phyloP scores from a whole-genome alignment of 2,329 filamentous ascomycete genomes.

The Pezicula radicicola region DNA sequence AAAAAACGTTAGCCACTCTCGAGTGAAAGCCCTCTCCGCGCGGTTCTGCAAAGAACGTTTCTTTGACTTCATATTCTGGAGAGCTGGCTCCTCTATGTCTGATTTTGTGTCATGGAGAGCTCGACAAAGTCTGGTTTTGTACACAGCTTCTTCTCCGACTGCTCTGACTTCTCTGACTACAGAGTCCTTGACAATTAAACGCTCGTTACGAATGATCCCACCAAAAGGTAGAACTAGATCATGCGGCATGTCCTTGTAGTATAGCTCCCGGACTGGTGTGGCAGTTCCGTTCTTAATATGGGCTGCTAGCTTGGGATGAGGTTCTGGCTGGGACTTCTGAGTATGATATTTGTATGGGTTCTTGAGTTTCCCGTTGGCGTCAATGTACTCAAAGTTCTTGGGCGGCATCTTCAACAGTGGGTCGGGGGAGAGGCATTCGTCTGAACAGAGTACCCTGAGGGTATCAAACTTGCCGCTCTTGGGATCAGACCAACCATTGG shows the following conservation, averaged over 20 bases:
- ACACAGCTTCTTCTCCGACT: no score
- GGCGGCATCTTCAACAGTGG: constrained; percentile 12
- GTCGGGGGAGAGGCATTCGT: constrained; percentile 14
- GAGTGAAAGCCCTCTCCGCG: no score
- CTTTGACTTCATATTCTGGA: neutral
- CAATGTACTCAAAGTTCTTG: constrained; percentile 13
- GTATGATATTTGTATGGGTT: constrained; percentile 11
- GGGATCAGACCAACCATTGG: constrained; percentile 15
- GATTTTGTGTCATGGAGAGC: no score
- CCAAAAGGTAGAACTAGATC: constrained; percentile 16
- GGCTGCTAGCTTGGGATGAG: constrained; percentile 18
- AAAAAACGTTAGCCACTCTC: constrained; percentile 9
- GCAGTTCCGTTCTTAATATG: constrained; percentile 19
- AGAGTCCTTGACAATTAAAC: neutral
- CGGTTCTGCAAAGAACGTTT: no score
- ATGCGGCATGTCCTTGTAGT: constrained; percentile 15
- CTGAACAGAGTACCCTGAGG: constrained; percentile 11
- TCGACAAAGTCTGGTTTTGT: no score
- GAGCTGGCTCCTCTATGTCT: neutral
- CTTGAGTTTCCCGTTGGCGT: constrained; percentile 12
- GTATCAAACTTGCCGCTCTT: constrained; percentile 17
- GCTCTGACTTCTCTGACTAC: neutral
- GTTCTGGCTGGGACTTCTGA: neutral
- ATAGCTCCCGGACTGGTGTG: constrained; percentile 8
- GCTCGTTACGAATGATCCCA: constrained; percentile 12